Conservation (phyloP, 2,329 filamentous ascomycete genomes). For the Trichoderma atroviride region DNA sequence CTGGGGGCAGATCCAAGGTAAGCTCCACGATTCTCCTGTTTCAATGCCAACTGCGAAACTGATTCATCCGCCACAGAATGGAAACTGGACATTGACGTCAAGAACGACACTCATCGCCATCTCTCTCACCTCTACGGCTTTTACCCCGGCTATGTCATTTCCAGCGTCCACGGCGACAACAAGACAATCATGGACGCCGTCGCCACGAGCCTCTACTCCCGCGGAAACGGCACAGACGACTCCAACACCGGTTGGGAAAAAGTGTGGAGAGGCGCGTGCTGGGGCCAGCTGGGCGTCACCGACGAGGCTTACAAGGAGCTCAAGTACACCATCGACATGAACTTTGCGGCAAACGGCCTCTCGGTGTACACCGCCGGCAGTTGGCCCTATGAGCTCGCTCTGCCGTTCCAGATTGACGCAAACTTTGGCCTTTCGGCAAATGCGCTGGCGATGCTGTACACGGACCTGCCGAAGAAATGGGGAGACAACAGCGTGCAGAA, state of each 20-base stretch:
- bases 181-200: constrained; percentile 51
- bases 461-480: constrained; percentile 14
- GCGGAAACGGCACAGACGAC: constrained; percentile 51
- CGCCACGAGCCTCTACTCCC: constrained; percentile 48
- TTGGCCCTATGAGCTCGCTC: constrained; percentile 22
- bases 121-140: constrained; percentile 60
- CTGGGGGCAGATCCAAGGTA: constrained; percentile 33
- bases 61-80: neutral
- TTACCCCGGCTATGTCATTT: constrained; percentile 56
- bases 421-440: constrained; percentile 34
- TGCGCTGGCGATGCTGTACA: constrained; percentile 22
- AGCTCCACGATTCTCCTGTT: constrained; percentile 27
- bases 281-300: constrained; percentile 57
- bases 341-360: constrained; percentile 43
- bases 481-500: constrained; percentile 17
- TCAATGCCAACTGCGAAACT: neutral
- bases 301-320: constrained; percentile 52
- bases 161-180: constrained; percentile 42
- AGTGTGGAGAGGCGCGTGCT: constrained; percentile 59
- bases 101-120: constrained; percentile 39
- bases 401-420: constrained; percentile 37
- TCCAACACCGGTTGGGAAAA: constrained; percentile 61
- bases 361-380: constrained; percentile 16
- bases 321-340: constrained; percentile 50
- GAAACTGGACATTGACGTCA: constrained; percentile 22